Base-by-base conservation (phyloP, 805 yeast genomes). In the Candida nemodendra region DNA sequence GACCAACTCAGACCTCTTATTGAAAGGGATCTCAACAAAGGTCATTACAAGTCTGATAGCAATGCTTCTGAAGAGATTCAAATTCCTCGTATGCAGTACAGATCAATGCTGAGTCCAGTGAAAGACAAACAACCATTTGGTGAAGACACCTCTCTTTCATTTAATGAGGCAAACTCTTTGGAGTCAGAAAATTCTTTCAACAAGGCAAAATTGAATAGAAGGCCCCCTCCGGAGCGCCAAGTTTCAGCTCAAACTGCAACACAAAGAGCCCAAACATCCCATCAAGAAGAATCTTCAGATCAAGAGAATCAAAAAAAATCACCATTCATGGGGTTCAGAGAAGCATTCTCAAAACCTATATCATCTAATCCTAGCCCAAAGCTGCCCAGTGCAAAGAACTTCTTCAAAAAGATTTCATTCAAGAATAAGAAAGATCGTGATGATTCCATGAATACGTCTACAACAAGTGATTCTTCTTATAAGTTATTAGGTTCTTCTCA, bases 321-420 rank as follows among this genome's bases (percentile, higher is more conserved):
- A 5, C 48, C 57, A 2, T 47, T 52, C 27, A 33, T 40, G 30
- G 52, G 50, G 8, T 43, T 52, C 33, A 46, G 39, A 31, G 51
- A 47, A 21, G 54, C 55, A 2, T 50, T 52, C 26, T 33, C 42
- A 16, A 52, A 42, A 30, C 53, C 55, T 3, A 48, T 30, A 13
- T 32, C 46, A 12, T 33, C 38, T 5, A 34, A 39, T 16, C 17
- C 42, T 2, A 37, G 47, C 6, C 49, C 54, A 11, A 46, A 41
- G 31, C 22, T 42, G n/a, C 45, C 49, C 4, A 38, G 45, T 18
- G 51, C 56, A 8, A 50, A 43, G 26, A 40, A 42, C 11, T 52
- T 52, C 30, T 44, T 52, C 30, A 48, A 44, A 34, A 52, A 50
- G 35, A 42, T 49, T 9, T 31, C 45, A 2, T 42, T 48, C 41